Evolutionary conservation across 805 yeast species (phyloP).

Genomic region (Wickerhamiella spandovensis): DNA sequence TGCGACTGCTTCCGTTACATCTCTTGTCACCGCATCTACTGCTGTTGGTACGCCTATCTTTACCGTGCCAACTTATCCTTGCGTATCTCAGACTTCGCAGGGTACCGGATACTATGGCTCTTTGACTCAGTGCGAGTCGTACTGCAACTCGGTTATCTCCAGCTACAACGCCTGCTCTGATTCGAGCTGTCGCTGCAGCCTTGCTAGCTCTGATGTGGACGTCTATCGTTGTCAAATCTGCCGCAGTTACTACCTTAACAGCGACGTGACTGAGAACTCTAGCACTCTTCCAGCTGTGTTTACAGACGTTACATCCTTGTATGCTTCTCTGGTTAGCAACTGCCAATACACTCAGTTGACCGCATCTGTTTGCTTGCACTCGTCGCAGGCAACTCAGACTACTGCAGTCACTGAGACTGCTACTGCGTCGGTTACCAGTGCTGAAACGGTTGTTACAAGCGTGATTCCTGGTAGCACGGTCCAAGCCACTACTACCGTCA

Average conservation of each 20-base stretch:
- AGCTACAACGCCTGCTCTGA: not conserved
- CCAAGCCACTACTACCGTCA: not conserved
- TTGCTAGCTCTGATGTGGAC: constrained; percentile 4
- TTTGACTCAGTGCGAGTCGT: constrained; percentile 6
- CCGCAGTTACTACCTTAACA: constrained; percentile 8
- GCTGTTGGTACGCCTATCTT: not conserved
- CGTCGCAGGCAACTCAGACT: not conserved
- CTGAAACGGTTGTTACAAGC: not conserved
- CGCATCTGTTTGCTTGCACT: constrained; percentile 7
- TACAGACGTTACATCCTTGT: constrained; percentile 5
- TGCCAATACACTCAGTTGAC: constrained; percentile 6
- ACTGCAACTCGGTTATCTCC: constrained; percentile 7
- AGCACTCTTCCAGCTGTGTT: constrained; percentile 6
- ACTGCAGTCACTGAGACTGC: not conserved
- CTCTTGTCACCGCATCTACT: not conserved
- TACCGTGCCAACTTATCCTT: constrained; percentile 2
- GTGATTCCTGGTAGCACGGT: not conserved
- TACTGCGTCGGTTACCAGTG: not conserved
- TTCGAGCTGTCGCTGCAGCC: constrained; percentile 2
- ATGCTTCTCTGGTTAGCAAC: constrained; percentile 2
- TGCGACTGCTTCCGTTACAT: not conserved
- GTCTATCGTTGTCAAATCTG: constrained; percentile 10
- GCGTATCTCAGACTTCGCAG: constrained; percentile 8
- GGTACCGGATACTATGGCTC: constrained; percentile 8
- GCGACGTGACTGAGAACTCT: constrained; percentile 1